phyloP scores from a whole-genome alignment of 768 basidiomycete genomes.

The Leucosporidium creatinivorum region DNA sequence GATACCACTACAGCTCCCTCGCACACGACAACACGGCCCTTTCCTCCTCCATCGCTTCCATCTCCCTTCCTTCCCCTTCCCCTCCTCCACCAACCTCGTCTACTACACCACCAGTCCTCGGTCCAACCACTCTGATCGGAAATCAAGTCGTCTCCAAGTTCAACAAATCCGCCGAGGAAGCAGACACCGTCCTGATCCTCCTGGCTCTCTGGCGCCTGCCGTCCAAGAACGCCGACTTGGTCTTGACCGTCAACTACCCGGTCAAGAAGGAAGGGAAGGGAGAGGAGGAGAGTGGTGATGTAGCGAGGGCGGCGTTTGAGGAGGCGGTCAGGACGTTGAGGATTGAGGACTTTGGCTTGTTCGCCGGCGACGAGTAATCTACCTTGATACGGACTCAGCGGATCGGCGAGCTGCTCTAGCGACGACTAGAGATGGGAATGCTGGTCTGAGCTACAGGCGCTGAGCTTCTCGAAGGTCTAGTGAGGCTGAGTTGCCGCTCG shows the following conservation, averaged over 20 bases:
- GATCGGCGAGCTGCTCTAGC: too few species aligned
- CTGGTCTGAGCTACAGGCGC: too few species aligned
- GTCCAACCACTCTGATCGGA: slow-evolving; percentile 56
- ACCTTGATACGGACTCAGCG: too few species aligned
- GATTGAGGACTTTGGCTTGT: slow-evolving; percentile 64
- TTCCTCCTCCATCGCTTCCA: slow-evolving; percentile 47
- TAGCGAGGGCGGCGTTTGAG: slow-evolving; percentile 51
- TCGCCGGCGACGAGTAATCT: slow-evolving; percentile 42
- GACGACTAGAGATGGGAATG: too few species aligned
- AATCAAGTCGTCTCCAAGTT: slow-evolving; percentile 70
- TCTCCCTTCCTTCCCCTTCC: slow-evolving; percentile 40
- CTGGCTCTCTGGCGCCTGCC: slow-evolving; percentile 74
- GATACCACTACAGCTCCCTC: slow-evolving; percentile 82
- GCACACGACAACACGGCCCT: slow-evolving; percentile 81
- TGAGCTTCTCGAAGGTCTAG: too few species aligned
- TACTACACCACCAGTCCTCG: slow-evolving; percentile 43
- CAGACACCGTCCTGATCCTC: slow-evolving; percentile 67
- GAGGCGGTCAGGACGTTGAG: slow-evolving; percentile 54
- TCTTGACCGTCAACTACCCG: slow-evolving; percentile 78
- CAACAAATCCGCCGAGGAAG: slow-evolving; percentile 47
- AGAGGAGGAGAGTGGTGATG: slow-evolving; percentile 42
- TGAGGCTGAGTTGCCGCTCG: too few species aligned
- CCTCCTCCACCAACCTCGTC: slow-evolving; percentile 39
- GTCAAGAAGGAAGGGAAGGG: slow-evolving; percentile 41
- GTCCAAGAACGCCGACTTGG: slow-evolving; percentile 66